These are phyloP conservation scores for Wickerhamiella azymoides DNA, from an alignment of 805 yeast species.

Conservation along the genomic window DNA sequence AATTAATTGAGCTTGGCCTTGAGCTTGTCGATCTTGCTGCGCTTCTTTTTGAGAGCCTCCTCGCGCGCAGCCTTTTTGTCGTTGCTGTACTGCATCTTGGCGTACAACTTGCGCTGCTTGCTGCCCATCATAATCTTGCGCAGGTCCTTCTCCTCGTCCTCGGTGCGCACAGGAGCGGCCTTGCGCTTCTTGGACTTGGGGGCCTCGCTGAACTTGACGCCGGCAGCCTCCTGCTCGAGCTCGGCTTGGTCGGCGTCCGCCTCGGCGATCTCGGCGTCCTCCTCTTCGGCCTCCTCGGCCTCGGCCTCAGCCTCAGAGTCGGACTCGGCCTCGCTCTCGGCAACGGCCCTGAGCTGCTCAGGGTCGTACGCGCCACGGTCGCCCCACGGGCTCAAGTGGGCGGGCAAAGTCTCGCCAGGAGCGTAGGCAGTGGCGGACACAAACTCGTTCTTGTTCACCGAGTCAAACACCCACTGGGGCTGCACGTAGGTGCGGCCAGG, in stretches of 20 bases:
- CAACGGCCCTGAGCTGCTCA: slow-evolving; percentile 33
- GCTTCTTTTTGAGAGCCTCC: slow-evolving; percentile 56
- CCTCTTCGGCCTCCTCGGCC: slow-evolving; percentile 41
- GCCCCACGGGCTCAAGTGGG: slow-evolving; percentile 98
- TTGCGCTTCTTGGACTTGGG: slow-evolving; percentile 23
- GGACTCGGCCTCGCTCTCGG: slow-evolving; percentile 34
- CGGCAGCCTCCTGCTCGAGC: slow-evolving; percentile 80
- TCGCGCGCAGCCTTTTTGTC: slow-evolving; percentile 68
- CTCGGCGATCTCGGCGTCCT: slow-evolving; percentile 27
- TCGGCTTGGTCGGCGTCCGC: slow-evolving; percentile 55
- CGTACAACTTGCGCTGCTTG: slow-evolving; percentile 86
- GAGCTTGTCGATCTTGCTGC: slow-evolving; percentile 30
- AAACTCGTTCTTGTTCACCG: slow-evolving; percentile 61
- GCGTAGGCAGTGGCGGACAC: slow-evolving; percentile 70
- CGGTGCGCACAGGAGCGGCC: slow-evolving; percentile 31
- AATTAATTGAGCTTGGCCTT: slow-evolving; percentile 8
- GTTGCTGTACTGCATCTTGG: slow-evolving; percentile 86
- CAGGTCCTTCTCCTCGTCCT: slow-evolving; percentile 70
- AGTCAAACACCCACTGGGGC: slow-evolving; percentile 97
- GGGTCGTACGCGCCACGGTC: slow-evolving; percentile 88
- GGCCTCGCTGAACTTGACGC: slow-evolving; percentile 58
- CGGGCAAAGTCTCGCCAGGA: slow-evolving; percentile 91
- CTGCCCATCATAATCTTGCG: slow-evolving; percentile 96
- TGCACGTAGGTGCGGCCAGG: slow-evolving; percentile 89
- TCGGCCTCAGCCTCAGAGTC: slow-evolving; percentile 42